Evolutionary conservation across 2,329 filamentous ascomycete genomes (phyloP), one percentile per base, ranked within the genome.

Genomic region (Pseudocercospora macadamiae): DNA sequence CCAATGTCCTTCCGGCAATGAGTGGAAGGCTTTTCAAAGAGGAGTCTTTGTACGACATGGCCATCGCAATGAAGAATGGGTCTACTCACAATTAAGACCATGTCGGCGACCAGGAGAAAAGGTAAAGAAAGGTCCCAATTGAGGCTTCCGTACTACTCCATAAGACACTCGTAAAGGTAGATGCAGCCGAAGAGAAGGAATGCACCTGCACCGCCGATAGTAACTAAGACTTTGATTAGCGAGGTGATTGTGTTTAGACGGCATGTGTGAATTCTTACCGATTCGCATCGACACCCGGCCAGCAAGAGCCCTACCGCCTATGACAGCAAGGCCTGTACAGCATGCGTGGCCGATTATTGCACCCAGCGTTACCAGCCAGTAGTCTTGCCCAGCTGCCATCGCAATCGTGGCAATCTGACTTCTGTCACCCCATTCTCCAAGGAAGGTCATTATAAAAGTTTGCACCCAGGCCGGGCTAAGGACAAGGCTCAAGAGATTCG

Each of bases 321-420:
- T 83, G 36, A 99, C 95, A 39, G 95, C 95, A 19, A 91, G 88
- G 47, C 90, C 89, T 5, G 95, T 97, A 79, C 95, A 99, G 65
- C 93, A 85, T 45, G 86, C 89, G 75, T 99, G 95, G 8, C 95
- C 95, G 47, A 85, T 82, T 32, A 95, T 85, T 1, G 95, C 93
- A 59, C 95, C 95, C 47, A 92, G 81, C 3, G 92, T 97, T 32
- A 99, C 95, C 90, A 92, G 97, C 93, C 93, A 97, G 76, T 97
- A 99, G 74, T 99, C 95, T 75, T 96, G 91, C 18, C 95, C 95
- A 30, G 95, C 93, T 51, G 95, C 95, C 95, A 99, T 99, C 54
- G 95, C 95, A 72, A 99, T 96, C 0, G 95, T 99, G 19, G 95
- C 95, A 70, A 99, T 97, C 78, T 99, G 95, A 73, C 91, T 96